Percentiles rank a stretch among this genome's conserved stretches.
Conservation (phyloP, 208 protist genomes). For the Trypanosoma mega region DNA sequence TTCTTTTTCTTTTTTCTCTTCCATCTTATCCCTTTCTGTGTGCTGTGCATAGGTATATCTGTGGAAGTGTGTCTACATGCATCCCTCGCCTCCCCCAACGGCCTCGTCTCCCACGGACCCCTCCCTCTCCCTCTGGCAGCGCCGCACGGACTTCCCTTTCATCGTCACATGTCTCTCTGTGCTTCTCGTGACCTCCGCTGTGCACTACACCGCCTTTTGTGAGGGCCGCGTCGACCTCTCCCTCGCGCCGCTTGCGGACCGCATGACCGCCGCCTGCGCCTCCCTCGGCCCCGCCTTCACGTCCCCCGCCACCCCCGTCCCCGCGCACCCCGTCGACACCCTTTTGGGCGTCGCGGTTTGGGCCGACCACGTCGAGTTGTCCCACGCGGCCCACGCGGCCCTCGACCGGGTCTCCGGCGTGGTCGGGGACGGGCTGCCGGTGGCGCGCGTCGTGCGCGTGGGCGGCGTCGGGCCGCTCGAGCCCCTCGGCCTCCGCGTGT, state of each 20-base stretch:
- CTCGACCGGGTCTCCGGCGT: slow-evolving; percentile 46
- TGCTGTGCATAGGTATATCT: too few species aligned
- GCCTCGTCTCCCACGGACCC: neutral
- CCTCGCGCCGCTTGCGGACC: slow-evolving; percentile 33
- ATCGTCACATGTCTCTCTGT: slow-evolving; percentile 18
- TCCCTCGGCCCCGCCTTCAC: slow-evolving; percentile 13
- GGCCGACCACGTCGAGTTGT: slow-evolving; percentile 48
- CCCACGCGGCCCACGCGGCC: slow-evolving; percentile 45
- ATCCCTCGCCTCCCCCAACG: too few species aligned
- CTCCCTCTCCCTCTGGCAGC: neutral
- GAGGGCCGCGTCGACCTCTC: slow-evolving; percentile 43
- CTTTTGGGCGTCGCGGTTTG: slow-evolving; percentile 65
- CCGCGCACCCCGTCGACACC: slow-evolving; percentile 25
- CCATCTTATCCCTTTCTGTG: too few species aligned
- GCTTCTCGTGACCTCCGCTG: slow-evolving; percentile 26
- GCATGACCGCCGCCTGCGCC: slow-evolving; percentile 29
- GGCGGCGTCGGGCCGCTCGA: slow-evolving; percentile 23
- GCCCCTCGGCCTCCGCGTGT: slow-evolving; percentile 59
- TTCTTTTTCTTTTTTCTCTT: too few species aligned
- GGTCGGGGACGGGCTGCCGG: neutral
- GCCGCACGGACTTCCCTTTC: slow-evolving; percentile 7
- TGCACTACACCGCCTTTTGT: slow-evolving; percentile 51
- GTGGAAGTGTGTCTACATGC: too few species aligned
- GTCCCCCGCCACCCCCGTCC: neutral
- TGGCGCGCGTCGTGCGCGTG: slow-evolving; percentile 40